These are phyloP conservation scores for Camillea tinctor DNA, from an alignment of 2,329 filamentous ascomycete species.

Conservation along the genomic window DNA sequence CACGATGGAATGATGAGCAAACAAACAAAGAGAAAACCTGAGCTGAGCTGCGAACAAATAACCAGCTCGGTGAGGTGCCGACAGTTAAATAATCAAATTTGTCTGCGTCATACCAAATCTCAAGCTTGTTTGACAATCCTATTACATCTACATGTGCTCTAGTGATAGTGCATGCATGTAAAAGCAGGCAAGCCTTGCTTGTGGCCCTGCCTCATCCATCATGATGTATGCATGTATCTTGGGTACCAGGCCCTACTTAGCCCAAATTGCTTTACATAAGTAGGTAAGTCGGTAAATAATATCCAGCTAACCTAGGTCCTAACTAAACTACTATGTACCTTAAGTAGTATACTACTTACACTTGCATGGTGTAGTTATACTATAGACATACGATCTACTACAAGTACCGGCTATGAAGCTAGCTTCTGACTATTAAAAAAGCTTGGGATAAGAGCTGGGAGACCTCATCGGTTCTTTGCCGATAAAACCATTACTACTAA, in stretches of 20 bases:
- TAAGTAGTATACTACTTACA: too few relatives aligned
- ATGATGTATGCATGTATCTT: too few relatives aligned
- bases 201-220: neutral
- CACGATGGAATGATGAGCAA: neutral
- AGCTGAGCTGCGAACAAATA: neutral
- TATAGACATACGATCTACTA: too few relatives aligned
- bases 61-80: neutral
- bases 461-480: too few relatives aligned
- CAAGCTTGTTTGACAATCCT: conserved; percentile 8
- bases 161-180: neutral
- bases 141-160: neutral
- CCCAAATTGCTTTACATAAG: neutral
- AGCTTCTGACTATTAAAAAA: too few relatives aligned
- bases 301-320: too few relatives aligned
- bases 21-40: neutral
- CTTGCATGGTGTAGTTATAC: too few relatives aligned
- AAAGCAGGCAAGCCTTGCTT: neutral
- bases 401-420: too few relatives aligned
- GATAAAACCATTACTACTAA: too few relatives aligned
- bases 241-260: too few relatives aligned
- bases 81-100: neutral
- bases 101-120: neutral
- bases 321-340: neutral
- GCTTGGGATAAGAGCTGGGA: too few relatives aligned
- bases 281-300: too few relatives aligned